A percentile compares a stretch with the other conserved stretches of the same genome.
These are phyloP conservation scores for Xylaria sp. DNA, from an alignment of 2,329 filamentous ascomycete species.

Conservation along the genomic window DNA sequence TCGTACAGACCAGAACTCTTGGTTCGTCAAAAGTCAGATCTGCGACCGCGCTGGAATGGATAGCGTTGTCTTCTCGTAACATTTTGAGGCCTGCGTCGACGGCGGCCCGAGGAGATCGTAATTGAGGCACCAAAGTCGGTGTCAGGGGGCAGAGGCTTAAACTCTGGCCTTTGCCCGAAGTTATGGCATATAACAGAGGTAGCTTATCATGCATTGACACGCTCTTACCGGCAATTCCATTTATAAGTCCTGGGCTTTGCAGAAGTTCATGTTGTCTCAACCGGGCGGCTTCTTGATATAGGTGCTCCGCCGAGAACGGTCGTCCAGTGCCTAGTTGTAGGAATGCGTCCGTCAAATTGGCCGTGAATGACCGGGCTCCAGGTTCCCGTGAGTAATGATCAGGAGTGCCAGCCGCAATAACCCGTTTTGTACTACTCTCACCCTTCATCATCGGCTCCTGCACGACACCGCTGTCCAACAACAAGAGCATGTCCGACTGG, in stretches of 20 bases:
- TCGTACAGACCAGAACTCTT: constrained; percentile 69
- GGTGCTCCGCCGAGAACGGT: constrained; percentile 61
- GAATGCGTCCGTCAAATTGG: constrained; percentile 61
- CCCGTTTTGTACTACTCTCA: constrained; percentile 64
- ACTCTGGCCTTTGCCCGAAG: constrained; percentile 57
- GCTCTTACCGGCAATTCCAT: constrained; percentile 48
- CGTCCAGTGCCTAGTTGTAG: constrained; percentile 56
- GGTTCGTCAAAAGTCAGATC: constrained; percentile 67
- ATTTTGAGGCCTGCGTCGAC: constrained; percentile 39
- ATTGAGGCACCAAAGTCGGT: constrained; percentile 38
- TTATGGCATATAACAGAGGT: constrained; percentile 62
- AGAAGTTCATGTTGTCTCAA: constrained; percentile 52
- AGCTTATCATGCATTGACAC: constrained; percentile 44
- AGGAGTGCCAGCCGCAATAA: constrained; percentile 63
- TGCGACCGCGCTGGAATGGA: constrained; percentile 55
- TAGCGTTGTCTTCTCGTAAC: constrained; percentile 48
- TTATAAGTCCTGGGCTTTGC: constrained; percentile 51
- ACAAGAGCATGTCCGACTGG: constrained; percentile 65
- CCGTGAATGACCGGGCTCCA: constrained; percentile 62
- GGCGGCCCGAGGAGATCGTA: constrained; percentile 40
- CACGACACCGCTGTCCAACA: constrained; percentile 67
- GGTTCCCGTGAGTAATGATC: constrained; percentile 55
- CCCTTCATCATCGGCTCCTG: constrained; percentile 56
- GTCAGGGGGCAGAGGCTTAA: constrained; percentile 58
- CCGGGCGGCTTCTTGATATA: constrained; percentile 61